Conservation (phyloP, 768 basidiomycete species). For the Dentipellis sp. region DNA sequence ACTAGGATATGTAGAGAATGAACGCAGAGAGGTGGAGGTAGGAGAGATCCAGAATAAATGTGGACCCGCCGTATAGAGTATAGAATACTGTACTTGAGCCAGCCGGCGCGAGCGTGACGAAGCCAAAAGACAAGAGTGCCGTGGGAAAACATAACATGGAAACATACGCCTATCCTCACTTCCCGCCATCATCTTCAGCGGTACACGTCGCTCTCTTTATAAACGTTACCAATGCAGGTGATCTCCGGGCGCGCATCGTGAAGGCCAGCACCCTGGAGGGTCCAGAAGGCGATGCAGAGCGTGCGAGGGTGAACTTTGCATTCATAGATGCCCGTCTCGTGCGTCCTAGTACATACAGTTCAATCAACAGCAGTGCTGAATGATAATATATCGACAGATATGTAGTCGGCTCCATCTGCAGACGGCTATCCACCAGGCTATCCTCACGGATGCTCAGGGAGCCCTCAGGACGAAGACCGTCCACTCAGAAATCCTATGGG, state of each 20-base stretch:
- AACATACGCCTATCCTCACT: conserved; percentile 44
- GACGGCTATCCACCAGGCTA: conserved; percentile 75
- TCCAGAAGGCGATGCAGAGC: conserved; percentile 52
- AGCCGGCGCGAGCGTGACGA: background rate
- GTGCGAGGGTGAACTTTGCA: conserved; percentile 79
- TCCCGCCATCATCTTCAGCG: conserved; percentile 28
- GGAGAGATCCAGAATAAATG: background rate
- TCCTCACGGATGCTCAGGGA: conserved; percentile 55
- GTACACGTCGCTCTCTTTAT: conserved; percentile 62
- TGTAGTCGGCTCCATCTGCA: conserved; percentile 74
- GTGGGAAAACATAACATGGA: conserved; percentile 34
- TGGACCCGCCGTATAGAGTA: background rate
- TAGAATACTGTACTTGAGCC: no score
- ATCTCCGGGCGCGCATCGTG: conserved; percentile 59
- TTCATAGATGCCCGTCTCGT: conserved; percentile 86
- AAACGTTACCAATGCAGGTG: conserved; percentile 52
- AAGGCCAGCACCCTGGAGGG: conserved; percentile 55
- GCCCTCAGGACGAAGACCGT: conserved; percentile 73
- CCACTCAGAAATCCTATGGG: conserved; percentile 88
- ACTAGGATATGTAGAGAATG: background rate
- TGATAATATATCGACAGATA: conserved; percentile 41
- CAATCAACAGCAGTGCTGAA: background rate
- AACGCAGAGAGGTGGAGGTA: background rate
- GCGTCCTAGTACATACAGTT: conserved; percentile 19
- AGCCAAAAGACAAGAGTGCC: background rate